Evolutionary conservation across 208 protist species (phyloP).

Genomic region (Trypanosoma brucei): DNA sequence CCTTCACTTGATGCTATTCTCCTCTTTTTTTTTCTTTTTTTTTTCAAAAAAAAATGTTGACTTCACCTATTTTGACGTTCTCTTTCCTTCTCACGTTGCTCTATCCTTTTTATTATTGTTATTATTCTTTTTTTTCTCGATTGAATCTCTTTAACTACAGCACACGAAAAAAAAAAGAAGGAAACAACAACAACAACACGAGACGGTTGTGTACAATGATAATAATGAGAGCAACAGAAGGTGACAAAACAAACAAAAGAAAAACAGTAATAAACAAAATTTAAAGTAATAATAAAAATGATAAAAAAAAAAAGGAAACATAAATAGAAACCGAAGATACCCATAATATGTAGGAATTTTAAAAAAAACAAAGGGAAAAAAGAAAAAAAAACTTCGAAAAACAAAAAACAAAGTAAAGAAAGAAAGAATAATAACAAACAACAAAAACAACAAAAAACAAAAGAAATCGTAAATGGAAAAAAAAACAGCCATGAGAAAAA

Average conservation of each 20-base stretch:
- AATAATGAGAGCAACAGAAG: neutral
- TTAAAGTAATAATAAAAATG: neutral
- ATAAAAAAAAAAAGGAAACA: conserved; percentile 10
- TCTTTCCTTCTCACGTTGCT: neutral
- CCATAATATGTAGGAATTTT: too few species aligned
- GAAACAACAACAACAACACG: conserved; percentile 1
- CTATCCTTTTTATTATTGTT: neutral
- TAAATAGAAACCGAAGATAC: neutral
- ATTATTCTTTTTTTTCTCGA: neutral
- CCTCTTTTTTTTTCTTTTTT: too few species aligned
- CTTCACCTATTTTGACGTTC: neutral
- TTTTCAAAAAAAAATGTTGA: neutral
- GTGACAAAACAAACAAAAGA: neutral
- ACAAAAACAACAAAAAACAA: conserved; percentile 1
- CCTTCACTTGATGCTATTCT: too few species aligned
- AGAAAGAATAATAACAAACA: neutral
- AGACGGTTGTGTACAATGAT: neutral
- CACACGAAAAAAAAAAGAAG: conserved; percentile 2
- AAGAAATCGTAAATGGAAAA: neutral
- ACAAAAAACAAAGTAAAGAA: conserved; percentile 3
- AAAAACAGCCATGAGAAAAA: conserved; percentile 1
- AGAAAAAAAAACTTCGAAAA: conserved; percentile 3
- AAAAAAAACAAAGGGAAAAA: neutral
- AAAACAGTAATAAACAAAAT: conserved; percentile 1
- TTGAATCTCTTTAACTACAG: neutral